Conservation (phyloP, 2,329 filamentous ascomycete species). For the Piedraia hortae region DNA sequence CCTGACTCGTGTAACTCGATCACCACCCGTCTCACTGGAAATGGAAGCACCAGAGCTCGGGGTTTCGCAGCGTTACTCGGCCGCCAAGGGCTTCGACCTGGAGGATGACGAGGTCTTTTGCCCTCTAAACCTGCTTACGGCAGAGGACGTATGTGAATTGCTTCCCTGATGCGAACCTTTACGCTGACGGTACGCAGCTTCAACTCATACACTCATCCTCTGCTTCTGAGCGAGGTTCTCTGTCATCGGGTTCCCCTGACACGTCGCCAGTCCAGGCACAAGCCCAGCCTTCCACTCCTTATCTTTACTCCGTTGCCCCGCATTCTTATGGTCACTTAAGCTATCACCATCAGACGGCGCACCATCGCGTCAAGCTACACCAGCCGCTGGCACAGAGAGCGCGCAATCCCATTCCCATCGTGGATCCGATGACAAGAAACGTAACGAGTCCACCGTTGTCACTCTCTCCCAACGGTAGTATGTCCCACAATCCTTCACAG, state of each 20-base stretch:
- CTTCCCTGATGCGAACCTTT: too few relatives aligned
- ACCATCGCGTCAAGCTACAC: slow-evolving; percentile 46
- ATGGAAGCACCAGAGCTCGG: too few relatives aligned
- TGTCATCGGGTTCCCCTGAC: slow-evolving; percentile 82
- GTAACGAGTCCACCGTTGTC: slow-evolving; percentile 68
- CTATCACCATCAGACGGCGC: too few relatives aligned
- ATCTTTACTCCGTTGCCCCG: slow-evolving; percentile 38
- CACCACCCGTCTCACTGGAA: too few relatives aligned
- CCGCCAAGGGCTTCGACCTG: slow-evolving; percentile 75
- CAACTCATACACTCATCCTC: slow-evolving; percentile 65
- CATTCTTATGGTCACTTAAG: too few relatives aligned
- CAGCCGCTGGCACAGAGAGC: slow-evolving; percentile 71
- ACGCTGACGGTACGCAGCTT: too few relatives aligned
- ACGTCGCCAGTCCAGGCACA: slow-evolving; percentile 74
- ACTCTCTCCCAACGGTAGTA: slow-evolving; percentile 33
- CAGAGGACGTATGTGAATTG: slow-evolving; percentile 71
- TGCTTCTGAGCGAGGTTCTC: slow-evolving; percentile 71
- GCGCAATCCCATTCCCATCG: slow-evolving; percentile 89
- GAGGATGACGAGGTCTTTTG: slow-evolving; percentile 94
- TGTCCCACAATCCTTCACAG: too few relatives aligned
- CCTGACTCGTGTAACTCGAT: too few relatives aligned
- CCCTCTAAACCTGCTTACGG: slow-evolving; percentile 59
- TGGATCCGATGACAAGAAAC: slow-evolving; percentile 79
- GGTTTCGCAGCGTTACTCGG: slow-evolving; percentile 67
- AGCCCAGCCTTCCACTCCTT: slow-evolving; percentile 39